A percentile compares a stretch with the other conserved stretches of the same genome.
These are phyloP conservation scores for Heterobasidion occidentale DNA, from an alignment of 1,284 basidiomycete species.

Conservation along the genomic window DNA sequence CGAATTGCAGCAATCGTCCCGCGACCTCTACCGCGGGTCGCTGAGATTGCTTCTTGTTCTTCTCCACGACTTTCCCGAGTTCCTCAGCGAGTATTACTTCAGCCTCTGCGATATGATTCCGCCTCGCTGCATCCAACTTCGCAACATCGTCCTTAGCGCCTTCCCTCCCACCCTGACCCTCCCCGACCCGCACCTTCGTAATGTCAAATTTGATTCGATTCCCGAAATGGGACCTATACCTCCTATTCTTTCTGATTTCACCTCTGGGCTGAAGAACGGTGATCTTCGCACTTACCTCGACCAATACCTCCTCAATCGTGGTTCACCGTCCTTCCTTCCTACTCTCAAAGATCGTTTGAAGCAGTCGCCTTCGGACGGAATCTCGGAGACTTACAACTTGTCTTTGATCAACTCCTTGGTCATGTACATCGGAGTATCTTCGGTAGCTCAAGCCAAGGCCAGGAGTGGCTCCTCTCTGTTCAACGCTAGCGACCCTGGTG, in stretches of 20 bases:
- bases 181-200: constrained; percentile 82
- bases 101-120: constrained; percentile 92
- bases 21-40: constrained; percentile 90
- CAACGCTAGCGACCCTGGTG: constrained; percentile 73
- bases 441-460: constrained; percentile 80
- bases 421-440: constrained; percentile 89
- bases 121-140: constrained; percentile 88
- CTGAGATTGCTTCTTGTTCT: constrained; percentile 89
- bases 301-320: constrained; percentile 71
- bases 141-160: constrained; percentile 94
- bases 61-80: constrained; percentile 98
- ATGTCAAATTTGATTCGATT: constrained; percentile 62
- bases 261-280: constrained; percentile 68
- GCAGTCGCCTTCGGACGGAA: constrained; percentile 41
- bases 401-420: constrained; percentile 89
- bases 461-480: constrained; percentile 76
- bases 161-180: constrained; percentile 86
- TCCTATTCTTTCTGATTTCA: constrained; percentile 86
- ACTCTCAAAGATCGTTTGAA: constrained; percentile 78
- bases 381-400: constrained; percentile 75
- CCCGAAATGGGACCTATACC: constrained; percentile 90
- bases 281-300: constrained; percentile 78
- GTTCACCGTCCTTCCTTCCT: constrained; percentile 60
- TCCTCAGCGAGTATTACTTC: constrained; percentile 96
- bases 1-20: constrained; percentile 77